A percentile compares a stretch with the other conserved stretches of the same genome.
Conservation (phyloP, 2,329 filamentous ascomycete species). For the Neonectria hederae region DNA sequence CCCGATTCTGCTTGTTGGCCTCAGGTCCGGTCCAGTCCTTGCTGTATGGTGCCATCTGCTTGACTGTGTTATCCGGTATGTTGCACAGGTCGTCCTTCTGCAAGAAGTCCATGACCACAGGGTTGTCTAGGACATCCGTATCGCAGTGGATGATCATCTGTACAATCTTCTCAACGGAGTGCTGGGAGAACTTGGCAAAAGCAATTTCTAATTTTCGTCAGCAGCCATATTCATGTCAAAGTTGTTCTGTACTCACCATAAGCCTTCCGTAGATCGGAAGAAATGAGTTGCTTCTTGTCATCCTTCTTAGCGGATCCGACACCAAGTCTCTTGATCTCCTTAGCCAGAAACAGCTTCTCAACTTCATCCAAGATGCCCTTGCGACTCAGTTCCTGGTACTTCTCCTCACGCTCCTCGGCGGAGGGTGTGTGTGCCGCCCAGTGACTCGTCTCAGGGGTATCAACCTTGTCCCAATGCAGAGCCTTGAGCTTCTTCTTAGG, state of each 20-base stretch:
- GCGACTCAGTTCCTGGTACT: slow-evolving; percentile 90
- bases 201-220: slow-evolving; percentile 74
- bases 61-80: slow-evolving; percentile 88
- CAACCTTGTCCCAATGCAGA: slow-evolving; percentile 98
- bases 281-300: slow-evolving; percentile 98
- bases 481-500: slow-evolving; percentile 99
- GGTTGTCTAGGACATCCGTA: slow-evolving; percentile 84
- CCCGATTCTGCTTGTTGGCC: slow-evolving; percentile 78
- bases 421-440: slow-evolving; percentile 90
- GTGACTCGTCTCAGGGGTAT: slow-evolving; percentile 88
- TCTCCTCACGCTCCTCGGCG: slow-evolving; percentile 90
- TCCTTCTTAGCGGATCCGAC: slow-evolving; percentile 78
- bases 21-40: slow-evolving; percentile 95
- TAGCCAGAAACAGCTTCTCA: slow-evolving; percentile 96
- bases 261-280: slow-evolving; percentile 85
- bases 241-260: slow-evolving; percentile 68
- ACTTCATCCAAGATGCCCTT: slow-evolving; percentile 98
- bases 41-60: slow-evolving; percentile 93
- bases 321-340: slow-evolving; percentile 91
- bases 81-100: slow-evolving; percentile 93
- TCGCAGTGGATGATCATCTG: slow-evolving; percentile 98
- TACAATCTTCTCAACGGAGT: slow-evolving; percentile 83
- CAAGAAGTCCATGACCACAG: slow-evolving; percentile 95
- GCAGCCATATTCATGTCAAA: slow-evolving; percentile 5
- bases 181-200: slow-evolving; percentile 90